phyloP scores from a whole-genome alignment of 495 filamentous ascomycete genomes.

The Cercophora scortea region DNA sequence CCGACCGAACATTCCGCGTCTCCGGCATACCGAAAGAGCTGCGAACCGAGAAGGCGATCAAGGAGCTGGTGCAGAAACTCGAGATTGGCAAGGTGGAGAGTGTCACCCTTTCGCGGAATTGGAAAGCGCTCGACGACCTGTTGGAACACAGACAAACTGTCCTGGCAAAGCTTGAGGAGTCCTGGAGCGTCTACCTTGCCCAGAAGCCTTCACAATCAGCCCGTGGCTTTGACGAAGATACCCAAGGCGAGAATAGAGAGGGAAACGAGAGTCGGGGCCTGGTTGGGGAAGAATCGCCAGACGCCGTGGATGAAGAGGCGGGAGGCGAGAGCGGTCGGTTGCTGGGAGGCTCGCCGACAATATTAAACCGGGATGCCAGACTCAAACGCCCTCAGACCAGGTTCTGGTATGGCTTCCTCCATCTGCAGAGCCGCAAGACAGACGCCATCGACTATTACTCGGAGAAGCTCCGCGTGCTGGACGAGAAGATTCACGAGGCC shows the following conservation, averaged over 20 bases:
- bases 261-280: neutral
- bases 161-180: slow-evolving; percentile 71
- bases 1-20: slow-evolving; percentile 85
- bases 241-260: neutral
- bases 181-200: slow-evolving; percentile 62
- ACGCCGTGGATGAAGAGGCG: slow-evolving; percentile 29
- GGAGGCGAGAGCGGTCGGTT: slow-evolving; percentile 39
- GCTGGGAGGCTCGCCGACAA: slow-evolving; percentile 35
- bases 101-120: slow-evolving; percentile 80
- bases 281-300: neutral
- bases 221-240: neutral
- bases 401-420: slow-evolving; percentile 74
- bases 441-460: slow-evolving; percentile 94
- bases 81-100: slow-evolving; percentile 90
- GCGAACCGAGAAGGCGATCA: slow-evolving; percentile 73
- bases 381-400: slow-evolving; percentile 57
- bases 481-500: slow-evolving; percentile 64
- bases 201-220: slow-evolving; percentile 14
- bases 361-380: no score
- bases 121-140: slow-evolving; percentile 72
- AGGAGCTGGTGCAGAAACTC: slow-evolving; percentile 77
- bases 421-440: slow-evolving; percentile 60
- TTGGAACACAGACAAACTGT: slow-evolving; percentile 58
- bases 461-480: slow-evolving; percentile 71
- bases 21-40: slow-evolving; percentile 81